Evolutionary conservation across 2,329 filamentous ascomycete species (phyloP).

Genomic region (Phoma sp.): DNA sequence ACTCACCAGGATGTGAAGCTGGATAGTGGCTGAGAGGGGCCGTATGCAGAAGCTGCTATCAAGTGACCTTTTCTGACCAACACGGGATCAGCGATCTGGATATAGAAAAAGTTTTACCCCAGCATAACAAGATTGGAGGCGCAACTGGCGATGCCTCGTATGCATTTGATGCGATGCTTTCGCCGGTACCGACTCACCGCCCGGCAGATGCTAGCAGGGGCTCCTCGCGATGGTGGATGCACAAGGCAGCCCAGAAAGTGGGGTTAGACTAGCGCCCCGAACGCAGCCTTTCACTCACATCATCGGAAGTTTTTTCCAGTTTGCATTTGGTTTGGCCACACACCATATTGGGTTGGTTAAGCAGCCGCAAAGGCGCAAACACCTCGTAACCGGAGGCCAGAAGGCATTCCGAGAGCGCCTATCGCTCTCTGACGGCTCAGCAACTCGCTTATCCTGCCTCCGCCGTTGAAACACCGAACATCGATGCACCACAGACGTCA

Average conservation of each 20-base stretch:
- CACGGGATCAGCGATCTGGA: conserved; percentile 4
- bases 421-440: conserved; percentile 2
- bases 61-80: background rate
- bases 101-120: conserved; percentile 8
- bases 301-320: conserved; percentile 19
- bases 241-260: conserved; percentile 10
- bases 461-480: conserved; percentile 11
- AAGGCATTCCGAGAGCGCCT: conserved; percentile 1
- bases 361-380: conserved; percentile 1
- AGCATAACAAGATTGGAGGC: conserved; percentile 8
- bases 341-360: background rate
- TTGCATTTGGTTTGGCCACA: conserved; percentile 11
- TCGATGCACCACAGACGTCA: conserved; percentile 16
- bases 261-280: conserved; percentile 17
- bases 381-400: background rate
- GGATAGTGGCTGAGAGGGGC: conserved; percentile 4
- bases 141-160: conserved; percentile 10
- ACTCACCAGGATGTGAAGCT: conserved; percentile 9
- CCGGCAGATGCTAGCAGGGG: conserved; percentile 21
- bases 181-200: conserved; percentile 26
- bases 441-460: conserved; percentile 8
- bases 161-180: conserved; percentile 11
- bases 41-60: background rate
- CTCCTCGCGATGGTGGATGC: conserved; percentile 8
- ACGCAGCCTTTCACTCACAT: conserved; percentile 13